Base-by-base conservation (phyloP, 495 filamentous ascomycete species). In the Lindgomyces ingoldianus region DNA sequence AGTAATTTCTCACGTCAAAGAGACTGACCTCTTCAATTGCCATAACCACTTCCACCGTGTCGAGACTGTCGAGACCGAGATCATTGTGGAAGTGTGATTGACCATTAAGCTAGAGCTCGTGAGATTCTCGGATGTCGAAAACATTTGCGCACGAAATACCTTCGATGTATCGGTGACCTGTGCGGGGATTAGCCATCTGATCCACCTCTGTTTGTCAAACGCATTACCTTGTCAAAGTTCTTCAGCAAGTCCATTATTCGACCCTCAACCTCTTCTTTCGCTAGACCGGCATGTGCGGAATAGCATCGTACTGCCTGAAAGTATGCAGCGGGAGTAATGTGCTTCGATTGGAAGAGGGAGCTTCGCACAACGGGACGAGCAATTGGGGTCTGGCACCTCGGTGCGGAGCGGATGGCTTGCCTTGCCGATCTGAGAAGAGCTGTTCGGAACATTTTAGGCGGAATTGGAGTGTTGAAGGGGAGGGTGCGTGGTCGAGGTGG, bases 21-120 rank as follows among this genome's bases (percentile, higher is more conserved):
- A 9, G 14, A 61, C 85, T 68, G 81, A 96, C 93, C 89, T 98
- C 94, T 84, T 98, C 94, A 79, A 98, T 97, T 65, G 94, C 94
- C 94, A 98, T 98, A 64, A 98, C 95, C 68, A 98, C 93, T 83
- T 98, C 94, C 55, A 98, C 94, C 51, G 93, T 96, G 75, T 98
- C 94, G 76, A 98, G 82, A 81, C 90, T 95, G 81, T 98, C 94
- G 69, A 98, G 78, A 60, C 91, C 95, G 49, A 98, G 85, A 79
- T 98, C 94, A 73, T 96, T 97, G 57, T 91, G 80, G 78, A 98
- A 98, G 84, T 97, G 91, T 27, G 94, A 88, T 44, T 78, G 81
- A 47, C 82, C 80, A 68, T 83, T 90, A 70, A 97, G 87, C 94
- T 98, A 72, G 52, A 57, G 25, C 29, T 49, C 30, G 26, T 71